A percentile compares a stretch with the other conserved stretches of the same genome.
Conservation (phyloP, 148 eudicot species). For the Camellia lanceoleosa region DNA sequence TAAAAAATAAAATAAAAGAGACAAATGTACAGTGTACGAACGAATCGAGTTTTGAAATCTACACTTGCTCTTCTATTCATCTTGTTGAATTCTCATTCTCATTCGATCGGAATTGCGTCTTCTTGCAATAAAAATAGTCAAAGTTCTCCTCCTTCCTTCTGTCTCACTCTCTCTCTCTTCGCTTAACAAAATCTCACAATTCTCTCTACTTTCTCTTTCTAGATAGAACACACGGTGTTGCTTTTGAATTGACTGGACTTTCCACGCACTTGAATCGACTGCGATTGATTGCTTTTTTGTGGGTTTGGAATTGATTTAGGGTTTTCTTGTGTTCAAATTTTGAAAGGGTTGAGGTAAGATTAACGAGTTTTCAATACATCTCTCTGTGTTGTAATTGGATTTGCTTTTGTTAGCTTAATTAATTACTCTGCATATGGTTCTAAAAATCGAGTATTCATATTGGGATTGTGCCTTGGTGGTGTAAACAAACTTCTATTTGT, state of each 20-base stretch:
- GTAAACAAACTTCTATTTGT: not conserved
- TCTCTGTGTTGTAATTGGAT: not conserved
- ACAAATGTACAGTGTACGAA: too few relatives aligned
- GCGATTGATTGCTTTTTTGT: not conserved
- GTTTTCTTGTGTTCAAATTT: not conserved
- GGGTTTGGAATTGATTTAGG: not conserved
- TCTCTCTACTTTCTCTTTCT: conserved; percentile 1
- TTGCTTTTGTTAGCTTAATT: not conserved
- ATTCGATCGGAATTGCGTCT: not conserved
- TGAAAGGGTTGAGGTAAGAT: not conserved
- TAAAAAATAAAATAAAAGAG: not conserved
- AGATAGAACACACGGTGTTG: conserved; percentile 16
- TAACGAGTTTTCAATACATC: not conserved
- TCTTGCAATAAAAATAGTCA: conserved; percentile 6
- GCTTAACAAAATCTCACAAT: not conserved
- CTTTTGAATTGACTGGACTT: conserved; percentile 1
- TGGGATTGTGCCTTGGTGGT: too few relatives aligned
- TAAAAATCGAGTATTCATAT: not conserved
- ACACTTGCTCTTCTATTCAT: too few relatives aligned
- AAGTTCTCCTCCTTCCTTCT: not conserved
- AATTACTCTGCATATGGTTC: not conserved
- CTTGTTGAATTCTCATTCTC: too few relatives aligned
- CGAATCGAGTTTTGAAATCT: too few relatives aligned
- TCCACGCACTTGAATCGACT: too few relatives aligned
- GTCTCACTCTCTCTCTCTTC: not conserved